Percentiles rank a stretch among this genome's conserved stretches.
Conservation (phyloP, 768 basidiomycete species). For the Leccinum incarnatum region DNA sequence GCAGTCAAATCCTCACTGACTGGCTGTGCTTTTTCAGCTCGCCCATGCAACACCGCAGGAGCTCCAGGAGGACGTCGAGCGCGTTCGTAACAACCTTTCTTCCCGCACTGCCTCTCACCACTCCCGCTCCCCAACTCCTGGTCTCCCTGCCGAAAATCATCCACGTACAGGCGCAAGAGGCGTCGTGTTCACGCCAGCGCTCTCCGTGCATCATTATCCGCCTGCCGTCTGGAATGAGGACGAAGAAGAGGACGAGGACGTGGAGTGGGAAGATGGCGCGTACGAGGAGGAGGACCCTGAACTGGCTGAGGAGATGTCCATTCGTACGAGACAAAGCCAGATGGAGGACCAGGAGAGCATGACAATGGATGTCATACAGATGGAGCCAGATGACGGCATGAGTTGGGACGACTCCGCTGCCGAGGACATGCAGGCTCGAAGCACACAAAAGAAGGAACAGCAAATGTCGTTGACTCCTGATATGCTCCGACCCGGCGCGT, state of each 20-base stretch:
- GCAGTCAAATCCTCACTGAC: not conserved
- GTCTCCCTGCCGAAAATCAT: constrained; percentile 30
- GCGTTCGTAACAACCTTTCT: constrained; percentile 49
- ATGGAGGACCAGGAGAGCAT: constrained; percentile 29
- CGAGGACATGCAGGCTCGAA: constrained; percentile 44
- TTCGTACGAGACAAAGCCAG: constrained; percentile 37
- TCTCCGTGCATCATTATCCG: constrained; percentile 70
- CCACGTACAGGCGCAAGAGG: constrained; percentile 36
- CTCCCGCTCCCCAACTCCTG: constrained; percentile 46
- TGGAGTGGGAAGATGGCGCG: constrained; percentile 59
- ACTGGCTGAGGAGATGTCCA: constrained; percentile 54
- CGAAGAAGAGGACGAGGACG: constrained; percentile 54
- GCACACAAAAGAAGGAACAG: constrained; percentile 24
- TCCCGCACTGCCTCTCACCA: constrained; percentile 48
- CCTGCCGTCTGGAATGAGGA: constrained; percentile 84
- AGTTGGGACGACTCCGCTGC: constrained; percentile 78
- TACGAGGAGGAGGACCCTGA: constrained; percentile 70
- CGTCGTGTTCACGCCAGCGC: constrained; percentile 72
- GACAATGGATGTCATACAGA: constrained; percentile 33
- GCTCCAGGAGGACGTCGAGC: constrained; percentile 55
- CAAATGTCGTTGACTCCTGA: constrained; percentile 31
- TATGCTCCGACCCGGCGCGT: constrained; percentile 34
- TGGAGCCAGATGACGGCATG: constrained; percentile 83
- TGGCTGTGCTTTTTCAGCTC: constrained; percentile 17
- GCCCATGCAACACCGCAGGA: constrained; percentile 47